Evolutionary conservation across 768 basidiomycete genomes (phyloP).

Genomic region (Panus rudis): DNA sequence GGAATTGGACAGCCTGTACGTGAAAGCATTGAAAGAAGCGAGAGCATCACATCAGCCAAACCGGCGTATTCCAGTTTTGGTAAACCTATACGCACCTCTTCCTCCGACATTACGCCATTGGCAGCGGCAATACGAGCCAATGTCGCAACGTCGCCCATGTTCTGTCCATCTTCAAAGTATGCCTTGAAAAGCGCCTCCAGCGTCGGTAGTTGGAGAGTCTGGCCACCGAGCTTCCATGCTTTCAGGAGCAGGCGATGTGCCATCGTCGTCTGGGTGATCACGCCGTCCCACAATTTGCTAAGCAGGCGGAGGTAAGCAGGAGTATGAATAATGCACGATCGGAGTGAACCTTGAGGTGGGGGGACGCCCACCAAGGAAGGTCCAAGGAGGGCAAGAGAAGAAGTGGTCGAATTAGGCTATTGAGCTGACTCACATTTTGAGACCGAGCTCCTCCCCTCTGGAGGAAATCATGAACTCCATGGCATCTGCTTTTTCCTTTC

Average conservation of each 20-base stretch:
- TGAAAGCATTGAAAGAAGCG: not conserved
- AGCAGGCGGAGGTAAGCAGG: not conserved
- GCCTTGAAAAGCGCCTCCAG: slow-evolving; percentile 58
- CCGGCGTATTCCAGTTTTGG: slow-evolving; percentile 4
- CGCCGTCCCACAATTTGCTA: slow-evolving; percentile 50
- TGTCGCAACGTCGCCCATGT: slow-evolving; percentile 52
- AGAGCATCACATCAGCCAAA: not conserved
- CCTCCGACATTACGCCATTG: slow-evolving; percentile 48
- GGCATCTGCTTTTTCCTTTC: slow-evolving; percentile 28
- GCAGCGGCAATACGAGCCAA: slow-evolving; percentile 54
- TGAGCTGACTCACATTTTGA: slow-evolving; percentile 35
- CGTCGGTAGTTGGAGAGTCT: slow-evolving; percentile 48
- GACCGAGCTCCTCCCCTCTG: slow-evolving; percentile 32
- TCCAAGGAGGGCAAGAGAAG: not conserved
- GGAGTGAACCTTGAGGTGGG: not conserved
- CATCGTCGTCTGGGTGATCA: slow-evolving; percentile 55
- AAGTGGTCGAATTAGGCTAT: not conserved
- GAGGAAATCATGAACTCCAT: slow-evolving; percentile 25
- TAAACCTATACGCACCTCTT: slow-evolving; percentile 39
- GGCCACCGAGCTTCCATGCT: slow-evolving; percentile 57
- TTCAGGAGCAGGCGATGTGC: slow-evolving; percentile 70
- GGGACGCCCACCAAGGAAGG: not conserved
- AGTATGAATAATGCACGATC: not conserved
- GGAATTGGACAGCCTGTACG: slow-evolving; percentile 52
- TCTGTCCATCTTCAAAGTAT: slow-evolving; percentile 56